Percentiles rank a stretch among this genome's conserved stretches.
phyloP scores from a whole-genome alignment of 1,284 basidiomycete species.

The Ustilago esculenta region DNA sequence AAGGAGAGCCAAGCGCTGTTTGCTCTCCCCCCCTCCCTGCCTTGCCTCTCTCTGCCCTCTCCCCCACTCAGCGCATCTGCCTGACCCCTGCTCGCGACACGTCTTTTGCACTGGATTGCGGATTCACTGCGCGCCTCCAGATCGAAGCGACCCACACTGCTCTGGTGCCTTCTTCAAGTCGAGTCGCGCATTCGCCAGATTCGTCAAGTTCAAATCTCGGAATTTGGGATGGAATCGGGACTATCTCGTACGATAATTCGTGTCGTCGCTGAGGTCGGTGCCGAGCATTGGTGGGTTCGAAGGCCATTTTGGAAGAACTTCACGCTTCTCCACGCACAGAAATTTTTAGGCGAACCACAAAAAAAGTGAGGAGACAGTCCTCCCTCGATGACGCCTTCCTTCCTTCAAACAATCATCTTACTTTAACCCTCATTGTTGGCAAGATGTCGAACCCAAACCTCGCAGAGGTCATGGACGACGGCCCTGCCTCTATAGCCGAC shows the following conservation, averaged over 20 bases:
- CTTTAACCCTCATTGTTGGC: too few relatives aligned
- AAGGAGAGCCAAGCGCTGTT: too few relatives aligned
- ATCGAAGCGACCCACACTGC: slow-evolving; percentile 9
- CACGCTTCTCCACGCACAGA: slow-evolving; percentile 22
- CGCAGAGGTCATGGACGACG: slow-evolving; percentile 49
- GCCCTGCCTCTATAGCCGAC: slow-evolving; percentile 43
- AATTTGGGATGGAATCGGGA: background rate
- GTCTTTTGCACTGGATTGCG: slow-evolving; percentile 1
- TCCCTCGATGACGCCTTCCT: too few relatives aligned
- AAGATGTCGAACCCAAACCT: slow-evolving; percentile 51
- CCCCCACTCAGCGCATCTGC: slow-evolving; percentile 14
- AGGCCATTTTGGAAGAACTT: slow-evolving; percentile 7
- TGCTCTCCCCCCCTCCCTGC: background rate
- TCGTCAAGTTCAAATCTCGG: background rate
- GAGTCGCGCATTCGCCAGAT: background rate
- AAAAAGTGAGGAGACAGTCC: too few relatives aligned
- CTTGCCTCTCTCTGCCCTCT: background rate
- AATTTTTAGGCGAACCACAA: slow-evolving; percentile 15
- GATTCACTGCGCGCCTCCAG: slow-evolving; percentile 4
- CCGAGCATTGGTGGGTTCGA: background rate
- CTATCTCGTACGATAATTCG: slow-evolving; percentile 24
- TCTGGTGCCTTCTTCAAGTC: background rate
- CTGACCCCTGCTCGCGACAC: slow-evolving; percentile 28
- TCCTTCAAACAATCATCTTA: too few relatives aligned
- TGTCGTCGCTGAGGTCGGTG: background rate